phyloP scores from a whole-genome alignment of 352 stramenopile genomes.

The Phytophthora lateralis region DNA sequence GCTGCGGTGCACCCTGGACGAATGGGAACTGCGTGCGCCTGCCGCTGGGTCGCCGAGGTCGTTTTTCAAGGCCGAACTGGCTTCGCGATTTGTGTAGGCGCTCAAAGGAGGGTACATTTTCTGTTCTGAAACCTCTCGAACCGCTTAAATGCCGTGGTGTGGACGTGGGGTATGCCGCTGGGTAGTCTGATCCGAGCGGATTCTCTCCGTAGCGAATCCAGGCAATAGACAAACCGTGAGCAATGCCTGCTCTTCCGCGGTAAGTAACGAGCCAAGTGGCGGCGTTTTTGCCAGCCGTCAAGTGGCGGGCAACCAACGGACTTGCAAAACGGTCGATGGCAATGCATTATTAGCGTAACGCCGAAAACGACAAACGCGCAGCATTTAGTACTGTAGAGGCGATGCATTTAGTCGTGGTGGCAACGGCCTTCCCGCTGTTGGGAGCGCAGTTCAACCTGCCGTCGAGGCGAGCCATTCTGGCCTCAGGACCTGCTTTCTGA shows the following conservation, averaged over 20 bases:
- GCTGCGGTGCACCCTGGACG: background rate
- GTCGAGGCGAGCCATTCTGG: background rate
- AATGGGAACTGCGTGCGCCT: conserved; percentile 30
- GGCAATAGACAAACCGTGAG: background rate
- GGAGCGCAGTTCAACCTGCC: no score
- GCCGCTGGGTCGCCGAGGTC: conserved; percentile 11
- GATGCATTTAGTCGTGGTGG: no score
- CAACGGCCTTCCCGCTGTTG: background rate
- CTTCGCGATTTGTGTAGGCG: conserved; percentile 21
- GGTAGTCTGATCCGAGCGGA: background rate
- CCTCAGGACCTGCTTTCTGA: background rate
- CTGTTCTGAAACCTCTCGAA: conserved; percentile 4
- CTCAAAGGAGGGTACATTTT: conserved; percentile 27
- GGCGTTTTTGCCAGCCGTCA: background rate
- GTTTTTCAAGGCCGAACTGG: conserved; percentile 18
- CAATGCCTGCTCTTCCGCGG: background rate
- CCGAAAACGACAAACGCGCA: no score
- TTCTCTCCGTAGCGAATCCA: background rate
- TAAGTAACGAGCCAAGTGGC: background rate
- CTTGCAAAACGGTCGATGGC: background rate
- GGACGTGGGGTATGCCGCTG: background rate
- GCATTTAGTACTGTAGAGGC: no score
- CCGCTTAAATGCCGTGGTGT: background rate
- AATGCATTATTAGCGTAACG: background rate
- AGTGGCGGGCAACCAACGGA: background rate